Evolutionary conservation across 2,329 filamentous ascomycete species (phyloP).

Genomic region (Colletotrichum theobromicola): DNA sequence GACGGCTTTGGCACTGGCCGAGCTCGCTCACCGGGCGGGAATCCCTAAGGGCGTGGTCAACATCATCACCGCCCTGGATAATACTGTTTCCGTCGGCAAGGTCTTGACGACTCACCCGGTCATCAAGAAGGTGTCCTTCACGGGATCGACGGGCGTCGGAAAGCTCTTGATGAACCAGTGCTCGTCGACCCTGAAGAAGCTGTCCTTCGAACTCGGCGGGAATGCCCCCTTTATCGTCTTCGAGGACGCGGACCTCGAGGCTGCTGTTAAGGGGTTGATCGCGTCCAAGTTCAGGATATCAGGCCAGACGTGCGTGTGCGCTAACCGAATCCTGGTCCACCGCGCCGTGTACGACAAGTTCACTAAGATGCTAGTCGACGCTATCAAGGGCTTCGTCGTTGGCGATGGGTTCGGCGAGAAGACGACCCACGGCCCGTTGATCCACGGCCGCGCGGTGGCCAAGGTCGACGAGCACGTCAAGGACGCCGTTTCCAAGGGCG

Average conservation of each 20-base stretch:
- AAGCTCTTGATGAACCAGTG: constrained; percentile 79
- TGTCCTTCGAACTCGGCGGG: constrained; percentile 71
- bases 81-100: constrained; percentile 52
- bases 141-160: constrained; percentile 75
- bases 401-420: constrained; percentile 73
- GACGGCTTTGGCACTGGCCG: constrained; percentile 68
- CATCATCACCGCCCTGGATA: constrained; percentile 67
- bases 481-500: constrained; percentile 71
- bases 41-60: constrained; percentile 83
- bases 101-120: constrained; percentile 70
- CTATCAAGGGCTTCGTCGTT: constrained; percentile 64
- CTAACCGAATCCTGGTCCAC: constrained; percentile 70
- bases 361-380: constrained; percentile 62
- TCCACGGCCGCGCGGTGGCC: constrained; percentile 73
- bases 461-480: constrained; percentile 74
- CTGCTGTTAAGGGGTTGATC: constrained; percentile 66
- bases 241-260: constrained; percentile 68
- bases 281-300: constrained; percentile 62
- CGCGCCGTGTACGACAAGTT: constrained; percentile 67
- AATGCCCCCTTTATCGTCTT: constrained; percentile 71
- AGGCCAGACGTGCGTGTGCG: constrained; percentile 71
- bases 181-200: constrained; percentile 67
- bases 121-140: constrained; percentile 83
- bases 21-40: constrained; percentile 74
- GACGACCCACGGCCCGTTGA: constrained; percentile 78